Base-by-base conservation (phyloP, 192 early-diverging fungal species). In the Coemansia guatemalensis region DNA sequence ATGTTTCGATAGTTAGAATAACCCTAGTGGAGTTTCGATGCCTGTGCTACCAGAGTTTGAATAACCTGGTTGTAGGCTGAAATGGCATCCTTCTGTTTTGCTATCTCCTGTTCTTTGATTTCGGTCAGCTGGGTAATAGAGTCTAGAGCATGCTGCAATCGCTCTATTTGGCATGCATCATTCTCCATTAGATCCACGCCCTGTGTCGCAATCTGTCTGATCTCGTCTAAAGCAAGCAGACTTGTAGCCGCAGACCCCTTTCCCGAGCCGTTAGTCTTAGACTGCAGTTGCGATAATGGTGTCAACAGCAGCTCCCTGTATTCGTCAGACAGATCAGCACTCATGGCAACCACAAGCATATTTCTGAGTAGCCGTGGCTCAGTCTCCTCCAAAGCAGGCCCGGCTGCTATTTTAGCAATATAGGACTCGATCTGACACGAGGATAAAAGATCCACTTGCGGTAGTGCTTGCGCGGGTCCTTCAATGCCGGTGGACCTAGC, bases 11-110 rank as follows among this genome's bases (percentile, higher is more conserved):
- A n/a, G n/a, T n/a, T n/a, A 44, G 4, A 47, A 30, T 49, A 14
- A 14, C 21, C 4, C 51, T 64, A 78, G 41, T 78, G 75, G 9
- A 78, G 67, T 23, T 66, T 65, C 1, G 69, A 56, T 23, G 75
- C 75, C 39, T 78, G 75, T 7, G 69, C 69, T 3, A 78, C 69
- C 41, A 78, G 55, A 21, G 65, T 68, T 56, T 78, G 75, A 27
- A 78, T 73, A 30, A 78, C 75, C 48, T 78, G 75, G 63, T 78
- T 78, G 47, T 78, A 78, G 7, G 70, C 65, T 20, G 52, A 62
- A 48, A 78, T 55, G 0, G 59, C 56, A 23, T 78, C 75, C 32
- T 48, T 68, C n/a, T 53, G 66, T 29, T 72, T 68, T 20, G 53
- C 54, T 9, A 69, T 27, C 54, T 69, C 69, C 26, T 66, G 54